Evolutionary conservation across 495 filamentous ascomycete genomes (phyloP), one percentile per base, ranked within the genome.

Genomic region (Delitschia confertaspora): DNA sequence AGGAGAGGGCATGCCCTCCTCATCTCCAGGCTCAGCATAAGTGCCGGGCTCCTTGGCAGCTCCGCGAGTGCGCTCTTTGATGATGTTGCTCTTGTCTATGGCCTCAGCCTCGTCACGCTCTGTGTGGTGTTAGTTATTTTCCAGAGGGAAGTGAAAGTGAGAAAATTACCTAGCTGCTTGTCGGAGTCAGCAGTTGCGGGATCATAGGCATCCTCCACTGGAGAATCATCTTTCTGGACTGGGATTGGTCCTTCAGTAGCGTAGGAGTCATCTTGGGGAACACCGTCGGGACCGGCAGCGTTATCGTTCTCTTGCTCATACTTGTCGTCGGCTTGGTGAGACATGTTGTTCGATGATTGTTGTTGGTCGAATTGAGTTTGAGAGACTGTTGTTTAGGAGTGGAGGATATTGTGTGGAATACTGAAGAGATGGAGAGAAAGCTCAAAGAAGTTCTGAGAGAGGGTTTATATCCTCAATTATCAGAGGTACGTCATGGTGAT

Each of bases 1-100:
- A 9, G 55, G 25, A 4, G 47, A 44, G 18, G 61, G 59, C 29
- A 65, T 39, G 29, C 61, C 57, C 44, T 71, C 61, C 55, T 76
- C 72, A 60, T 76, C 72, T 14, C 62, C 62, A 11, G 71, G 73
- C 59, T 78, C 72, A 0, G 22, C 20, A 46, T 76, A 78, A 3
- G 59, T 65, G 9, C 72, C 69, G 32, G 38, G 44, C 10, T 64
- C 54, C 60, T 70, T 71, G 0, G 45, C 27, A 3, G 67, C 70
- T 22, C 67, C 64, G 10, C 71, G 58, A 6, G 69, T 75, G 37
- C 65, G 65, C 6, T 38, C 47, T 8, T 64, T 57, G 3, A 78
- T 56, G 30, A 78, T 70, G 25, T 77, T 76, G 16, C 25, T 46
- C 49, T 63, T 51, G 29, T 78, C 67, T 17, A 78, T 74, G 2